Evolutionary conservation across 345 rosid genomes (phyloP).

Genomic region (Excoecaria agallocha): DNA sequence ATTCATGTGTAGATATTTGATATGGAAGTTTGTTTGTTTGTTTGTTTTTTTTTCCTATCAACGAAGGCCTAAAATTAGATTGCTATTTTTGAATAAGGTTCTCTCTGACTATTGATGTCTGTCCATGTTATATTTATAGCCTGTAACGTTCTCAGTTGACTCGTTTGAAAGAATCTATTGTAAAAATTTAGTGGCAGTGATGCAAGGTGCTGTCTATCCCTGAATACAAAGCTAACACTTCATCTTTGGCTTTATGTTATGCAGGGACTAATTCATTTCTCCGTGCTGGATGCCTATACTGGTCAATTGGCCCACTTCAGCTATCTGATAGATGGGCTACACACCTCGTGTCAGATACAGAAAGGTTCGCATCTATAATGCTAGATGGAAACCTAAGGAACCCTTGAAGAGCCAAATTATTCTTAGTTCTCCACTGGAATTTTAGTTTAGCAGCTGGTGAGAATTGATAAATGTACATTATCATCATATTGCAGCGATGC

Average conservation of each 20-base stretch:
- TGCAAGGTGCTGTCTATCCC: background rate
- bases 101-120: too few relatives aligned
- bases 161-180: too few relatives aligned
- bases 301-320: background rate
- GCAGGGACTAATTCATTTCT: conserved; percentile 36
- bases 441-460: background rate
- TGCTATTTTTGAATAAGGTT: too few relatives aligned
- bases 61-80: too few relatives aligned
- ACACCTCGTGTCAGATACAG: background rate
- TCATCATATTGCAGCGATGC: background rate
- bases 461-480: background rate
- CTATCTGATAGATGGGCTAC: background rate
- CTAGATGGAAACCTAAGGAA: background rate
- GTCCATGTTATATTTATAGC: too few relatives aligned
- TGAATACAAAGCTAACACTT: conserved; percentile 10
- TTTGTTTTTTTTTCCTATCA: too few relatives aligned
- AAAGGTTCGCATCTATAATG: background rate
- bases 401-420: conserved; percentile 6
- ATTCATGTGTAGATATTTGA: too few relatives aligned
- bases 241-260: conserved; percentile 10
- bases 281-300: background rate
- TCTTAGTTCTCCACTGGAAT: background rate
- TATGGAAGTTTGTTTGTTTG: too few relatives aligned
- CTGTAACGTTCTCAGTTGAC: too few relatives aligned
- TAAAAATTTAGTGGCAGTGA: too few relatives aligned